Evolutionary conservation across 495 filamentous ascomycete species (phyloP), one percentile per base, ranked within the genome.

Genomic region (Penicillium egyptiacum): DNA sequence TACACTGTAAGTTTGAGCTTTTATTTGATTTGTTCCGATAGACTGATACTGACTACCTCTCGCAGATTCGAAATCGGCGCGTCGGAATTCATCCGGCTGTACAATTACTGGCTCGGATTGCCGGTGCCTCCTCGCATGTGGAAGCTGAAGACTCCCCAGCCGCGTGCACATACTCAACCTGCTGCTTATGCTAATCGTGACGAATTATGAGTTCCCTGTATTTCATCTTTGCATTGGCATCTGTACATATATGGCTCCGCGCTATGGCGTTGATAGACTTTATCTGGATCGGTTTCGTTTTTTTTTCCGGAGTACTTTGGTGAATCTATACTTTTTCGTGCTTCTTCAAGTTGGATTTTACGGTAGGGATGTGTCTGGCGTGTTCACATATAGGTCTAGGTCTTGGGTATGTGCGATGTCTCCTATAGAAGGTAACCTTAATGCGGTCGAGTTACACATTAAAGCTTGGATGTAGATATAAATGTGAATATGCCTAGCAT

Each of bases 61-160:
- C 31, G 9, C 52, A 92, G 88, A 11, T 83, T 75, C 58, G 68
- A 82, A 26, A 87, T 96, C 48, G 25, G 77, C 10, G 57, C 82
- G 3, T 63, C 79, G 0, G 91, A 96, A 68, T 42, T 81, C 5
- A 67, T 67, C 44, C 80, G 92, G 40, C 58, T 88, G 17, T 93
- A 86, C 83, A 80, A 87, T 47, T 89, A 77, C 65, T 96, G 86
- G 75, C 73, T 96, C n/a, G 92, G 92, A 26, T 68, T 90, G 53
- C 88, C 90, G 8, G 83, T 92, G 17, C 74, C 74, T 44, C 86
- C 87, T 5, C 78, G 90, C 59, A 75, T 71, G 11, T 96, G 90
- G 89, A 73, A 76, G 51, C 69, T 92, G 31, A 67, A 78, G 59
- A 59, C 75, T 31, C 82, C 86, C 5, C 51, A 35, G 23, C 45